These are phyloP conservation scores for Yarrowia yakushimensis DNA, from an alignment of 805 yeast genomes.

Conservation along the genomic window DNA sequence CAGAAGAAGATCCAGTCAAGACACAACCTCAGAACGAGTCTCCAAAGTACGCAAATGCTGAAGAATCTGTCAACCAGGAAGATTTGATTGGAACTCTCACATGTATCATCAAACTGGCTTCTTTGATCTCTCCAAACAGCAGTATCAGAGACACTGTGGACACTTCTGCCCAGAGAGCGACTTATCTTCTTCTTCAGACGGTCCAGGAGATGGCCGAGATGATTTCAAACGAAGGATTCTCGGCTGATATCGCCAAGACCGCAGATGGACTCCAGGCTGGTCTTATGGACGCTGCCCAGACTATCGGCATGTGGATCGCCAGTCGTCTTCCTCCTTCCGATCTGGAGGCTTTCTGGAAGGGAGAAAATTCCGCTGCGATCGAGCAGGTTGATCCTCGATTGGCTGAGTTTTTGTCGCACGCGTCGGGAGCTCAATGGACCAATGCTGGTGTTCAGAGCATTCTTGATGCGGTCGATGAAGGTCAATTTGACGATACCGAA, in stretches of 20 bases:
- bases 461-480: not conserved
- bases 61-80: not conserved
- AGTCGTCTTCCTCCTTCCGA: not conserved
- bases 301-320: not conserved
- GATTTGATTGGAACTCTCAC: not conserved
- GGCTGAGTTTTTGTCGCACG: not conserved
- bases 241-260: not conserved
- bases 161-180: not conserved
- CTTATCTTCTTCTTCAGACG: not conserved
- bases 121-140: not conserved
- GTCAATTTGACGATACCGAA: not conserved
- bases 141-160: not conserved
- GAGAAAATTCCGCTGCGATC: not conserved
- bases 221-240: not conserved
- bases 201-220: not conserved
- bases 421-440: constrained; percentile 2
- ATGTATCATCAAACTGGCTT: not conserved
- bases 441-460: constrained; percentile 4
- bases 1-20: not conserved
- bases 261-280: not conserved
- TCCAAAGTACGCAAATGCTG: not conserved
- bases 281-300: constrained; percentile 14
- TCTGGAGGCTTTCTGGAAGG: constrained; percentile 3
- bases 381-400: not conserved
- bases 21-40: not conserved